These are phyloP conservation scores for Monosporascus sp. DNA, from an alignment of 2,329 filamentous ascomycete genomes.

Conservation along the genomic window DNA sequence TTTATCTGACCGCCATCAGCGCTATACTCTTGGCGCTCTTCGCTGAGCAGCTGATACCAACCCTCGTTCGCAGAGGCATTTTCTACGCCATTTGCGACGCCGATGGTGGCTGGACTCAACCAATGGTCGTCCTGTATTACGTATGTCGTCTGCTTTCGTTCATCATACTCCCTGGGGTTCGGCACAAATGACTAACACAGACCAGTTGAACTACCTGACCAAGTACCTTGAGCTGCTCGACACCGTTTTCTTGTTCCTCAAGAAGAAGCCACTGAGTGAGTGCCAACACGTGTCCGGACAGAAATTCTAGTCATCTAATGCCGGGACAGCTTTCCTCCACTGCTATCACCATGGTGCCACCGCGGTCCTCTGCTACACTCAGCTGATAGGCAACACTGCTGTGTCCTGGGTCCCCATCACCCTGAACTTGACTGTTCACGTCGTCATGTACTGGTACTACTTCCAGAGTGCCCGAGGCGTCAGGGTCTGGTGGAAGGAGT, in stretches of 20 bases:
- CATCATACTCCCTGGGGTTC: constrained; percentile 1
- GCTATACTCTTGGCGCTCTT: constrained; percentile 76
- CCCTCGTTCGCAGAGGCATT: constrained; percentile 71
- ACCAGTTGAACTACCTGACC: constrained; percentile 91
- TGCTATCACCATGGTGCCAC: constrained; percentile 98
- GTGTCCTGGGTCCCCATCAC: constrained; percentile 94
- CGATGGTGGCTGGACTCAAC: constrained; percentile 88
- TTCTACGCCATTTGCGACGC: constrained; percentile 83
- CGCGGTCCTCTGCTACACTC: constrained; percentile 94
- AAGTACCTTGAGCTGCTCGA: constrained; percentile 96
- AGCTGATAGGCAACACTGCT: constrained; percentile 85
- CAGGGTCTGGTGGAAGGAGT: constrained; percentile 99
- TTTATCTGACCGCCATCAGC: constrained; percentile 85
- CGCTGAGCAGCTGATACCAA: constrained; percentile 85
- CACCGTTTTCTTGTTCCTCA: constrained; percentile 94
- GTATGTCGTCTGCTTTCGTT: constrained; percentile 48
- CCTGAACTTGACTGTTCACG: constrained; percentile 89
- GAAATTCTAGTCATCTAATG: not conserved
- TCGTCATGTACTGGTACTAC: constrained; percentile 99
- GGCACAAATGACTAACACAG: constrained; percentile 30
- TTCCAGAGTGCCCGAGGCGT: constrained; percentile 96
- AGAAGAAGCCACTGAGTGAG: constrained; percentile 95
- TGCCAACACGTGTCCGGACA: constrained; percentile 1
- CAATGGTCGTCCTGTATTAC: constrained; percentile 92
- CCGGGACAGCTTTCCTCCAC: constrained; percentile 75